Base-by-base conservation (phyloP, 805 yeast genomes). In the Lachancea meyersii region DNA sequence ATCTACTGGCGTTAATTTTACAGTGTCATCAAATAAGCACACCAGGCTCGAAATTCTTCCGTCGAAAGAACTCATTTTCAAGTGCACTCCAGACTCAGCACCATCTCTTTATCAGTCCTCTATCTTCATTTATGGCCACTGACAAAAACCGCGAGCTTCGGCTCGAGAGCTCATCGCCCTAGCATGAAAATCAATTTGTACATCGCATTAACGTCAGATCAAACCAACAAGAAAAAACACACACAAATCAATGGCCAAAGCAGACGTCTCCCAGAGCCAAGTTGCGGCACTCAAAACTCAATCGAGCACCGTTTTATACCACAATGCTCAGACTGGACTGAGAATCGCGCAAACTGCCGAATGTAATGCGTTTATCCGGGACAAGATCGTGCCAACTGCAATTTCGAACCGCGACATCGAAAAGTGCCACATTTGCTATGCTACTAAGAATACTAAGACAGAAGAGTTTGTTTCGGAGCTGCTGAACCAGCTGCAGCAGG, bases 361-460 rank as follows among this genome's bases (percentile, higher is more conserved):
- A 13, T 49, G 53, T 20, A 42, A 47, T 31, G 31, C 43, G 19
- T 54, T 44, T 28, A 55, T 57, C 19, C 39, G 45, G 30, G 49
- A 55, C 8, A 38, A 37, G 11, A 41, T 55, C 17, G 41, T 57
- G 6, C 53, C 53, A 4, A 33, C 40, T 20, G 36, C 51, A 34
- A 28, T 57, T 10, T 30, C 35, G 16, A 32, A 38, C 7, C 22
- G 17, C 20, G 27, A 30, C 23, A 14, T 30, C 10, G 35, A 22
- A 6, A 5, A 22, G 18, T 23, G 34, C 31, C 28, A 33, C 23
- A 26, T 48, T 5, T 21, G 26, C 6, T 52, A 39, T 23, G 47
- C 54, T 13, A 47, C 57, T 1, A 57, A 55, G 38, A 55, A 55
- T 43, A 50, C 50, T 20, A 54, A 43, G 19, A 57, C 57, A 14